Base-by-base conservation (phyloP, 2,329 filamentous ascomycete genomes). In the Pseudodiploospora longispora region DNA sequence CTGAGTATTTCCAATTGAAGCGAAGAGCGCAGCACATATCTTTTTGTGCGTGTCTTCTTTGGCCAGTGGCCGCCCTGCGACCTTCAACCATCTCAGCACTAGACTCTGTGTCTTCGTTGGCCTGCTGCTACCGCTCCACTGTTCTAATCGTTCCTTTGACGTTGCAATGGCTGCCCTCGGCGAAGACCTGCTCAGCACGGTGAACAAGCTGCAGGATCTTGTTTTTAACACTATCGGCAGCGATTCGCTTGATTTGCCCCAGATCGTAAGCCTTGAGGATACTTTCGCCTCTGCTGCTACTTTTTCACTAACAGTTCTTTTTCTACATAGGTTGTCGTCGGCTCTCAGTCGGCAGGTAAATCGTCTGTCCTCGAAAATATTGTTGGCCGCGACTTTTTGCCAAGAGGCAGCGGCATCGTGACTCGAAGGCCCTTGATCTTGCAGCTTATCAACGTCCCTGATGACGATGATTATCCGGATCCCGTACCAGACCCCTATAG, bases 201-300 rank as follows among this genome's bases (percentile, higher is more conserved):
- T 98, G 71, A 98, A 98, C 76, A 95, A 95, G 75, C 77, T 98
- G 60, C 93, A 98, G 69, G 93, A 97, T 68, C 72, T 98, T 61
- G 93, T 98, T 61, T 98, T 98, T 75, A 98, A 98, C 72, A 98
- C 93, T 55, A 98, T 98, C 67, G 93, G 93, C 68, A 97, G 90
- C 73, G 93, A 98, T 68, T 97, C 91, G 42, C 78, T 98, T 49
- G 93, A 98, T 69, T 74, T 98, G 46, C 93, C 93, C 47, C 93
- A 98, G 71, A 98, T 98, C 76, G 93, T 96, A 82, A 62, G 82
- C 72, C 19, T 19, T 19, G 19, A 19, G 19, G 19, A 19, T 19
- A 19, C 19, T 19, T 52, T 52, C 51, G 10, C 36, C 19, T 19
- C 19, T 19, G 19, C 19, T 19, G 19, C 19, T 19, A 19, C 19